Conservation (phyloP, 352 stramenopile genomes). For the Globisporangium cylindrosporum region DNA sequence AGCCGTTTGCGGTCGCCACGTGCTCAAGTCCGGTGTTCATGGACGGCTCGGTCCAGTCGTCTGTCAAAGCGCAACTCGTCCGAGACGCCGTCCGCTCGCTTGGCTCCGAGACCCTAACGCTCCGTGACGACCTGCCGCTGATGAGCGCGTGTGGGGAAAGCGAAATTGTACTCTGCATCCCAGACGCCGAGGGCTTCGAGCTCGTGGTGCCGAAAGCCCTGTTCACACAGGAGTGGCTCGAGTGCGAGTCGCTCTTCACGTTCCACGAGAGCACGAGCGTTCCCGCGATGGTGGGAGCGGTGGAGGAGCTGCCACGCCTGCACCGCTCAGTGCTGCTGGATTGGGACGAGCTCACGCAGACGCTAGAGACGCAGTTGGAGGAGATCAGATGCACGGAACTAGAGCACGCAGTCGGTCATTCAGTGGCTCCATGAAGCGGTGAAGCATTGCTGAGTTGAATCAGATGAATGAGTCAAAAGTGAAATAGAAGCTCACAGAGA, state of each 20-base stretch:
- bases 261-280: slow-evolving; percentile 16
- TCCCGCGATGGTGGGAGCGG: slow-evolving; percentile 11
- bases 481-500: not conserved
- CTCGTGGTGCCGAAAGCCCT: slow-evolving; percentile 18
- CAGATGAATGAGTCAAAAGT: not conserved
- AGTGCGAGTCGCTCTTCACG: slow-evolving; percentile 17
- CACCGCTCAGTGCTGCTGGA: slow-evolving; percentile 12
- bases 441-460: not conserved
- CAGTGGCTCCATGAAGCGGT: not conserved
- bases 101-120: not conserved
- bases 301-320: slow-evolving; percentile 10
- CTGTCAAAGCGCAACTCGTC: slow-evolving; percentile 16
- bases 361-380: slow-evolving; percentile 6
- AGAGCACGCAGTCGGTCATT: not conserved
- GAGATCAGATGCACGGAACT: slow-evolving; percentile 8
- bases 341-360: not conserved
- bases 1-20: slow-evolving; percentile 9
- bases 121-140: slow-evolving; percentile 7
- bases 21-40: slow-evolving; percentile 8
- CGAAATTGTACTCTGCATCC: slow-evolving; percentile 15
- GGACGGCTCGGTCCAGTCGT: slow-evolving; percentile 8
- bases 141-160: slow-evolving; percentile 16
- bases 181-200: slow-evolving; percentile 19
- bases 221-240: slow-evolving; percentile 24
- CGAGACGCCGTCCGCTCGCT: slow-evolving; percentile 5